Conservation (phyloP, 2,329 filamentous ascomycete genomes). For the Cladorrhinum sp. region DNA sequence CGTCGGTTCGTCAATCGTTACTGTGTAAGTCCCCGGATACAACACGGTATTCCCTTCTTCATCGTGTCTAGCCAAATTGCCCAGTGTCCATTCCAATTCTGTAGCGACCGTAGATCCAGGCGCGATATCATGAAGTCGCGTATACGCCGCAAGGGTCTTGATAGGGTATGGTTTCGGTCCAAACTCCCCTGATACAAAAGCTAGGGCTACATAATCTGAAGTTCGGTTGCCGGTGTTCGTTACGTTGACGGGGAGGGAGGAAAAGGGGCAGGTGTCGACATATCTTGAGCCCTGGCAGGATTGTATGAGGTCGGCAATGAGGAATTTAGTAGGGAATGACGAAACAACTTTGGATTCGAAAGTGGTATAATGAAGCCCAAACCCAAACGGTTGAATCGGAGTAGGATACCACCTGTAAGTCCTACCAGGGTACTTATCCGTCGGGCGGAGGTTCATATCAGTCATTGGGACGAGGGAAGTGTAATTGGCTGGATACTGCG, state of each 20-base stretch:
- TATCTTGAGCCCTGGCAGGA: constrained; percentile 35
- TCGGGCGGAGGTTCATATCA: constrained; percentile 52
- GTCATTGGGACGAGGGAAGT: constrained; percentile 49
- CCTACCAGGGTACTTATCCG: constrained; percentile 35
- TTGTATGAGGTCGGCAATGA: constrained; percentile 34
- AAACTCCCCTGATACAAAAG: constrained; percentile 43
- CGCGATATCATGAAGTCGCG: constrained; percentile 38
- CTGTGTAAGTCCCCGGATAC: constrained; percentile 50
- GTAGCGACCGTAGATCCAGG: constrained; percentile 32
- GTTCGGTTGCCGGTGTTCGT: constrained; percentile 43
- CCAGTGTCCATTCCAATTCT: constrained; percentile 43
- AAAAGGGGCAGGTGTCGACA: constrained; percentile 42
- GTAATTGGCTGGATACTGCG: constrained; percentile 54
- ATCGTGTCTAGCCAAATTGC: constrained; percentile 46
- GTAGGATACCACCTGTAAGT: constrained; percentile 52
- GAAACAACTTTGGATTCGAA: constrained; percentile 36
- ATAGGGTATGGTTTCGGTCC: constrained; percentile 49
- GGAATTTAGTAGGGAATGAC: constrained; percentile 26
- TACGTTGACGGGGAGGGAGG: constrained; percentile 40
- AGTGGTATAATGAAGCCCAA: constrained; percentile 55
- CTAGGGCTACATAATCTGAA: constrained; percentile 51
- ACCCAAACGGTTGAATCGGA: constrained; percentile 49
- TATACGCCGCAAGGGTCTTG: constrained; percentile 50
- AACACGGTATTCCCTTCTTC: constrained; percentile 48
- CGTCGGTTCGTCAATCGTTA: constrained; percentile 44